Percentiles rank a stretch among this genome's conserved stretches.
These are phyloP conservation scores for Sordariomycetes sp. DNA, from an alignment of 2,329 filamentous ascomycete species.

Conservation along the genomic window DNA sequence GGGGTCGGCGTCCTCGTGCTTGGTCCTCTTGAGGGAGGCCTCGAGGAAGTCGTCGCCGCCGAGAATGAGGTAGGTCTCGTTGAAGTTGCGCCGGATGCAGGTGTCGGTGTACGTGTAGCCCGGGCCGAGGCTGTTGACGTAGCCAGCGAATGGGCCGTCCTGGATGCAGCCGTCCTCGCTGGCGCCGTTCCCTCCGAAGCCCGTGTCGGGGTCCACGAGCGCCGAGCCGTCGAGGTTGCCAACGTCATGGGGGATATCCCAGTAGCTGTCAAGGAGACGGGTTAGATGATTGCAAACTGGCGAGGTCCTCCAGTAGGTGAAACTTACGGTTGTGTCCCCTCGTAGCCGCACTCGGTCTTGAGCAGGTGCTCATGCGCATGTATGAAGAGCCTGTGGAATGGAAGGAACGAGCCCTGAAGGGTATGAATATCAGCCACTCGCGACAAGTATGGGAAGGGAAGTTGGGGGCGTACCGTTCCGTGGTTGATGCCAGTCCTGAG, in stretches of 20 bases:
- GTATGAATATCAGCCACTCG: not conserved
- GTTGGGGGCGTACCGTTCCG: conserved; percentile 5
- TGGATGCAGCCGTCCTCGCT: conserved; percentile 4
- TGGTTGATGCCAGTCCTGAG: conserved; percentile 7
- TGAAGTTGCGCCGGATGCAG: conserved; percentile 25
- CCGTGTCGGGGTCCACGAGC: conserved; percentile 7
- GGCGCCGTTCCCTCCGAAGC: conserved; percentile 8
- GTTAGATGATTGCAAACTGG: not conserved
- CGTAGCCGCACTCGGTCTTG: conserved; percentile 18
- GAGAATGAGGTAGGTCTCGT: conserved; percentile 2
- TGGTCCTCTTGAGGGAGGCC: conserved; percentile 8
- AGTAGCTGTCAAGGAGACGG: conserved; percentile 3
- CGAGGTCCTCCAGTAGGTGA: conserved; percentile 7
- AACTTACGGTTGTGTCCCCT: conserved; percentile 20
- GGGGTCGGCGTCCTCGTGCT: conserved; percentile 15
- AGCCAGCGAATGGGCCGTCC: conserved; percentile 14
- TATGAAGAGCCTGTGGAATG: conserved; percentile 22
- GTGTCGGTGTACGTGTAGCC: conserved; percentile 23
- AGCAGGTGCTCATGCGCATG: conserved; percentile 19
- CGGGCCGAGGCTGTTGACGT: conserved; percentile 28
- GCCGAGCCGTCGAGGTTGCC: conserved; percentile 5
- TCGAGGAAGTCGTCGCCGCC: not conserved
- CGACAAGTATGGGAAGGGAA: too few species aligned
- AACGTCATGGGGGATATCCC: conserved; percentile 7
- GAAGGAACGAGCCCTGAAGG: conserved; percentile 16